A percentile compares a stretch with the other conserved stretches of the same genome.
These are phyloP conservation scores for Mycena kentingensis DNA, from an alignment of 768 basidiomycete genomes.

Conservation along the genomic window DNA sequence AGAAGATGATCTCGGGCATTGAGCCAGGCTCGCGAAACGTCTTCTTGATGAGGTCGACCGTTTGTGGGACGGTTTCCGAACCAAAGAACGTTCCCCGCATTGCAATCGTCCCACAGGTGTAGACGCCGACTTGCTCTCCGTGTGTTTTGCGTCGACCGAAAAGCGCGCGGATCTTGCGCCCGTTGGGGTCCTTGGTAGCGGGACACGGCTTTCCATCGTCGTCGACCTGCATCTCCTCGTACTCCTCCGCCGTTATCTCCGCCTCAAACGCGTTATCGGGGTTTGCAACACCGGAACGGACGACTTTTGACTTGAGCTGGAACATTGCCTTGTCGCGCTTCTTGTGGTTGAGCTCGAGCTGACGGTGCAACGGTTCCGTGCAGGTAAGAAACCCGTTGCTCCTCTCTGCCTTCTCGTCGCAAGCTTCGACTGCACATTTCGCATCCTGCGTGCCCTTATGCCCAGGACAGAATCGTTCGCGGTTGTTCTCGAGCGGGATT, in stretches of 20 bases:
- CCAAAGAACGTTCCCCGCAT: conserved; percentile 26
- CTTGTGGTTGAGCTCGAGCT: conserved; percentile 24
- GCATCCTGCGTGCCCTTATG: conserved; percentile 15
- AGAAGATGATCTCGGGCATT: conserved; percentile 28
- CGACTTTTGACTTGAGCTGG: conserved; percentile 21
- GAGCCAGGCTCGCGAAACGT: conserved; percentile 13
- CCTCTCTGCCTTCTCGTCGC: conserved; percentile 3
- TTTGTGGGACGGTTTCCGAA: conserved; percentile 20
- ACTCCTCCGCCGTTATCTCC: conserved; percentile 6
- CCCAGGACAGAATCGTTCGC: conserved; percentile 26
- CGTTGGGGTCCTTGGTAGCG: conserved; percentile 6
- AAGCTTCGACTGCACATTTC: conserved; percentile 27
- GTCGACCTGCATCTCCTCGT: conserved; percentile 8
- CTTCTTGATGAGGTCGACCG: not conserved
- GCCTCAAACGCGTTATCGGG: conserved; percentile 2
- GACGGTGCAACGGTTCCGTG: conserved; percentile 21
- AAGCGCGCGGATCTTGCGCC: conserved; percentile 7
- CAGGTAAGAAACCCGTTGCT: conserved; percentile 27
- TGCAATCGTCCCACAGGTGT: conserved; percentile 26
- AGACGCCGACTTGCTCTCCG: conserved; percentile 30
- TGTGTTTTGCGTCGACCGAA: conserved; percentile 26
- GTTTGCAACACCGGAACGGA: conserved; percentile 1
- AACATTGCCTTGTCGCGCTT: conserved; percentile 27
- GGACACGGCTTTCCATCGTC: conserved; percentile 1
- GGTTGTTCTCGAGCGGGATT: conserved; percentile 17